phyloP scores from a whole-genome alignment of 106 monocot species.

The Amphibolis antarctica region DNA sequence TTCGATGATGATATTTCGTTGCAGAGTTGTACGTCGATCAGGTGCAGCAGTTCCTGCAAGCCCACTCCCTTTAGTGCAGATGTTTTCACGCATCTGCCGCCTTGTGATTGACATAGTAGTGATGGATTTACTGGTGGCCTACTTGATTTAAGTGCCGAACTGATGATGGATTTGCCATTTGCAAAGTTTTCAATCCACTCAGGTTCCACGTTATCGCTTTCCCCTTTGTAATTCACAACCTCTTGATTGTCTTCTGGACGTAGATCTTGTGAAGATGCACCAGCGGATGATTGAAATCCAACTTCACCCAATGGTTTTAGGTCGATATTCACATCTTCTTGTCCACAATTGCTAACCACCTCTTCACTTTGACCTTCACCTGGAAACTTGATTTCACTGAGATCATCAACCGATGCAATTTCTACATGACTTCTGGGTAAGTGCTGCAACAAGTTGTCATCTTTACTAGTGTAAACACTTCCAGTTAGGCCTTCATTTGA shows the following conservation, averaged over 20 bases:
- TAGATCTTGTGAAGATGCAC: constrained; percentile 4
- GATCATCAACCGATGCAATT: not conserved
- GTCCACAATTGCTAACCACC: not conserved
- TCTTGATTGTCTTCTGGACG: constrained; percentile 4
- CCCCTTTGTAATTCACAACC: not conserved
- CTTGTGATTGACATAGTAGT: constrained; percentile 7
- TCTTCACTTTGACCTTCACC: constrained; percentile 21
- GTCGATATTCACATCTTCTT: not conserved
- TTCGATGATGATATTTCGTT: constrained; percentile 15
- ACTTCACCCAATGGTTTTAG: not conserved
- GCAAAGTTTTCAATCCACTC: constrained; percentile 1
- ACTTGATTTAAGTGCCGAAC: constrained; percentile 3
- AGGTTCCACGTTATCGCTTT: not conserved
- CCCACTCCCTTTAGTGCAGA: constrained; percentile 70
- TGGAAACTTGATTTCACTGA: not conserved
- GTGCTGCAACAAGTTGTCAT: not conserved
- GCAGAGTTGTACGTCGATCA: constrained; percentile 57
- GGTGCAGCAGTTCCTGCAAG: constrained; percentile 55
- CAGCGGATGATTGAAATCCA: not conserved
- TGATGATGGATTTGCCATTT: constrained; percentile 4
- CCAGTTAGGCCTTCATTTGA: not conserved
- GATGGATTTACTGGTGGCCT: not conserved
- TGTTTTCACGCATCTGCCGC: constrained; percentile 33
- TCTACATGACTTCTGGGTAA: not conserved
- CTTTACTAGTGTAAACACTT: not conserved